Evolutionary conservation across 129 eudicot species (phyloP).

Genomic region (Flaveria brownii): DNA sequence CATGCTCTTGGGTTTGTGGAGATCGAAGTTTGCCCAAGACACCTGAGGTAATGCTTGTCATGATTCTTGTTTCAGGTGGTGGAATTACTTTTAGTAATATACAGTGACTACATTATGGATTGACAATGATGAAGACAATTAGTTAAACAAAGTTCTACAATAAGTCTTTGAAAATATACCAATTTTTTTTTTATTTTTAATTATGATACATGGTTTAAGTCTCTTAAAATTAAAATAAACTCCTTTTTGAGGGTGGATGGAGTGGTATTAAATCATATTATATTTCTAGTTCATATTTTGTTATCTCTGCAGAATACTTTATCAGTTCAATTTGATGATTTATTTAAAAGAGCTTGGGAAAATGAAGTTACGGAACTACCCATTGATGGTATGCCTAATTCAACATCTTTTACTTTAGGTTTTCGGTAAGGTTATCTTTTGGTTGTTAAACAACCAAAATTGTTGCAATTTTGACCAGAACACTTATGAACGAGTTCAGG

Average conservation of each 20-base stretch:
- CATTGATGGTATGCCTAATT: slow-evolving; percentile 58
- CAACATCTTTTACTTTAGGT: neutral
- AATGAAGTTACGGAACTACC: slow-evolving; percentile 59
- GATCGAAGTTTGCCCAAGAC: slow-evolving; percentile 39
- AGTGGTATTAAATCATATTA: slow-evolving; percentile 16
- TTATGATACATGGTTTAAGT: slow-evolving; percentile 12
- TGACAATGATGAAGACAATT: neutral
- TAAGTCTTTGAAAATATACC: neutral
- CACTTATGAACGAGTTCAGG: neutral
- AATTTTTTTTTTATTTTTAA: no score
- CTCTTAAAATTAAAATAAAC: slow-evolving; percentile 9
- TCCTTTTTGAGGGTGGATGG: neutral
- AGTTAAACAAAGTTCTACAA: neutral
- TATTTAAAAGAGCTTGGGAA: slow-evolving; percentile 97
- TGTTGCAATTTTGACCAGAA: neutral
- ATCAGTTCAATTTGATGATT: slow-evolving; percentile 91
- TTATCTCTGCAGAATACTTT: slow-evolving; percentile 60
- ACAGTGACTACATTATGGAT: neutral
- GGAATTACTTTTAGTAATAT: neutral
- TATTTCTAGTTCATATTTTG: slow-evolving; percentile 27
- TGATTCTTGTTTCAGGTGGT: slow-evolving; percentile 9
- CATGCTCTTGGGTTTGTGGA: slow-evolving; percentile 64
- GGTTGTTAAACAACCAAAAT: no score
- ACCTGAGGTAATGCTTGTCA: slow-evolving; percentile 53
- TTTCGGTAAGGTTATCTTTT: neutral